Percentiles rank a stretch among this genome's conserved stretches.
Evolutionary conservation across 2,329 filamentous ascomycete genomes (phyloP).

Genomic region (Tolypocladium inflatum): DNA sequence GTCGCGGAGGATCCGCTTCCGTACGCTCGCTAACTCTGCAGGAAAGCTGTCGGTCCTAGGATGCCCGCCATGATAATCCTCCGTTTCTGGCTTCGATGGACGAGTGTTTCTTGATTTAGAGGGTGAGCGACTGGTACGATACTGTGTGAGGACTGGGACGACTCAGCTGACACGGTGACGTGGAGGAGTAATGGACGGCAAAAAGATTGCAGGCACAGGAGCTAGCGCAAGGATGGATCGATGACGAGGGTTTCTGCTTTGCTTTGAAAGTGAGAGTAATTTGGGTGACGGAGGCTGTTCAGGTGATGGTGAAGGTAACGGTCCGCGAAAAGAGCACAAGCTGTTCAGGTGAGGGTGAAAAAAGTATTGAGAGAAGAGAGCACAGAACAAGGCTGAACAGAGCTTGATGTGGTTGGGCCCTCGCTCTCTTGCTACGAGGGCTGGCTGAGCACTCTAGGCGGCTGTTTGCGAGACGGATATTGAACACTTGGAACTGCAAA

Average conservation of each 20-base stretch:
- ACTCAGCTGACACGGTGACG: not conserved
- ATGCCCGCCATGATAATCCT: not conserved
- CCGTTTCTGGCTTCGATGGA: not conserved
- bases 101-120: not conserved
- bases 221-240: not conserved
- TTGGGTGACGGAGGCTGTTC: not conserved
- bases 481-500: not conserved
- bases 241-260: no score
- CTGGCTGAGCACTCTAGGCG: not conserved
- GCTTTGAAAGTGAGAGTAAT: not conserved
- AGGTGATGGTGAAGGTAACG: not conserved
- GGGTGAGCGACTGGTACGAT: not conserved
- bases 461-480: not conserved
- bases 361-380: no score
- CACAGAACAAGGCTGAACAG: no score
- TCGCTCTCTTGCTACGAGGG: not conserved
- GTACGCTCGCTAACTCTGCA: not conserved
- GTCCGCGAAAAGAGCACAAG: not conserved
- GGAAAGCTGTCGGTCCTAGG: not conserved
- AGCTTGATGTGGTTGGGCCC: not conserved
- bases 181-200: not conserved
- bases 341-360: not conserved
- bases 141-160: not conserved
- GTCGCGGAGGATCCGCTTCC: slow-evolving; percentile 1
- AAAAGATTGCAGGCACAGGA: not conserved